These are phyloP conservation scores for Lentinula edodes DNA, from an alignment of 768 basidiomycete species.

Conservation along the genomic window DNA sequence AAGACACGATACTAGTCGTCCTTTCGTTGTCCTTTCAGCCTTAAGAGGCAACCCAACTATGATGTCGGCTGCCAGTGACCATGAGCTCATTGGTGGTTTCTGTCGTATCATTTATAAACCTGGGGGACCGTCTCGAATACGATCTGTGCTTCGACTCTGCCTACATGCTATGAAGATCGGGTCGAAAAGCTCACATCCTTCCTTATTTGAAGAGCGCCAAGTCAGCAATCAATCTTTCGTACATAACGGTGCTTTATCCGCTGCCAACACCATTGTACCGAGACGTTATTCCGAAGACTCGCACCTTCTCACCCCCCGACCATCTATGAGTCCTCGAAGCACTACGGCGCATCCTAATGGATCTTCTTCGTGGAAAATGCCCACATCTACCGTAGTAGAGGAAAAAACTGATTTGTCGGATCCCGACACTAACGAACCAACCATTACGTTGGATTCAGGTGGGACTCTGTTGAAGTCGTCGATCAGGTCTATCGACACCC, in stretches of 20 bases:
- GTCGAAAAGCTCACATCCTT: slow-evolving; percentile 20
- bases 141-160: slow-evolving; percentile 58
- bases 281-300: slow-evolving; percentile 49
- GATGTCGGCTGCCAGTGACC: slow-evolving; percentile 59
- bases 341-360: slow-evolving; percentile 39
- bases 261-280: slow-evolving; percentile 14
- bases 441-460: slow-evolving; percentile 49
- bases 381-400: slow-evolving; percentile 27
- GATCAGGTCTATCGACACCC: slow-evolving; percentile 41
- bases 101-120: slow-evolving; percentile 90
- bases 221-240: not conserved
- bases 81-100: slow-evolving; percentile 79
- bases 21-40: slow-evolving; percentile 74
- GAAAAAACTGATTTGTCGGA: slow-evolving; percentile 20
- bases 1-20: slow-evolving; percentile 48
- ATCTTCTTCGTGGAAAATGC: slow-evolving; percentile 25
- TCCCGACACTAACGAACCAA: slow-evolving; percentile 28
- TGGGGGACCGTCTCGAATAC: slow-evolving; percentile 73
- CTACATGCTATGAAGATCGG: slow-evolving; percentile 51
- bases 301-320: slow-evolving; percentile 26
- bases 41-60: slow-evolving; percentile 60
- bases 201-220: slow-evolving; percentile 3
- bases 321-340: slow-evolving; percentile 49
- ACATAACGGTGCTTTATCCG: not conserved
- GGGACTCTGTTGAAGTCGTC: slow-evolving; percentile 71